Conservation (phyloP, 257 asterid genomes). For the Thymus quinquecostatus region DNA sequence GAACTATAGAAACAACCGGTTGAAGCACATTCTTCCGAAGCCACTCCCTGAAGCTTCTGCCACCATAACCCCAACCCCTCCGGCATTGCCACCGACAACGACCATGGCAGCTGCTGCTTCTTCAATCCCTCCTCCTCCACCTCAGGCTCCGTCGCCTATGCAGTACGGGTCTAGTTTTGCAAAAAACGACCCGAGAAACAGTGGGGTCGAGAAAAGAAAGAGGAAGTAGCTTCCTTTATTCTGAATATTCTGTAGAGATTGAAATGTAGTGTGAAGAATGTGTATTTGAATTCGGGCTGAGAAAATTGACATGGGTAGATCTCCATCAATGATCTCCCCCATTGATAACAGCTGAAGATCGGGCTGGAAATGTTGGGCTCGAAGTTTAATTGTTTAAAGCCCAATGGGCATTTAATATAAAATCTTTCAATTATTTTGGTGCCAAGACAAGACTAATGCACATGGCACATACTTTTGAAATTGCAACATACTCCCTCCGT, state of each 20-base stretch:
- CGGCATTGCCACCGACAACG: conserved; percentile 50
- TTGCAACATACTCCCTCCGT: too few species aligned
- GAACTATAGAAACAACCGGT: conserved; percentile 81
- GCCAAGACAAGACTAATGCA: too few species aligned
- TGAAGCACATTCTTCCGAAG: conserved; percentile 93
- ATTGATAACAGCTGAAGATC: too few species aligned
- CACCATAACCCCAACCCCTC: conserved; percentile 51
- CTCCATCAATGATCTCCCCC: too few species aligned
- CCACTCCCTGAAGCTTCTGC: conserved; percentile 71
- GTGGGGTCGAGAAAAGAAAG: conserved; percentile 69
- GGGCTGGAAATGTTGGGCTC: too few species aligned
- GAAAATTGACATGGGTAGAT: too few species aligned
- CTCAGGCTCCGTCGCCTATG: conserved; percentile 65
- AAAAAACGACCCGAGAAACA: conserved; percentile 69
- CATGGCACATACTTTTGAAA: too few species aligned
- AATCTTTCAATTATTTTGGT: too few species aligned
- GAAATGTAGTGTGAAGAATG: neutral
- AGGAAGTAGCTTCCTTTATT: conserved; percentile 55
- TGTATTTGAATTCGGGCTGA: too few species aligned
- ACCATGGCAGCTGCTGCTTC: conserved; percentile 36
- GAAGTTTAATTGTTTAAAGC: too few species aligned
- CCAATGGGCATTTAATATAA: too few species aligned
- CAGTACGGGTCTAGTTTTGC: conserved; percentile 65
- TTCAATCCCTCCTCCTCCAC: conserved; percentile 46
- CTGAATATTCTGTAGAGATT: neutral